These are phyloP conservation scores for Sporisorium reilianum DNA, from an alignment of 1,284 basidiomycete genomes.

Conservation along the genomic window DNA sequence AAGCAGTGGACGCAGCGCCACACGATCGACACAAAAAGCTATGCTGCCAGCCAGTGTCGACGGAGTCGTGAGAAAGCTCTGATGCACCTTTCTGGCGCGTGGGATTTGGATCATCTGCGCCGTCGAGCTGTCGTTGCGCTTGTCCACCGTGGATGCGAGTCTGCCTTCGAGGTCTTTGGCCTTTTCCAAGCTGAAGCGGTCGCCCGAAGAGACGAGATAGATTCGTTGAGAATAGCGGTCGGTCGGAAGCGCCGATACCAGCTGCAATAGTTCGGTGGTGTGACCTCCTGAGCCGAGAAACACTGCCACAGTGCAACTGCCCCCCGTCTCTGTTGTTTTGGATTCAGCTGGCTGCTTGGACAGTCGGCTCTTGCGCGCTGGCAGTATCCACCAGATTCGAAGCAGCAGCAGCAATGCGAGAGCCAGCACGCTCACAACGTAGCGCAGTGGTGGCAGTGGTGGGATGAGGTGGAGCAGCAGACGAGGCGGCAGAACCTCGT, in stretches of 20 bases:
- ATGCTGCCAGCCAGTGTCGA: constrained; percentile 40
- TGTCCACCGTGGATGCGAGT: constrained; percentile 51
- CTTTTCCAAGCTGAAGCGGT: constrained; percentile 81
- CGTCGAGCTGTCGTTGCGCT: neutral
- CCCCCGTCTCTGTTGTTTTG: neutral
- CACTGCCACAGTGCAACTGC: constrained; percentile 70
- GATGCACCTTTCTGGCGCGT: constrained; percentile 76
- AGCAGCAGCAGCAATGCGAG: constrained; percentile 5
- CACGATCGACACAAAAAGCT: constrained; percentile 42
- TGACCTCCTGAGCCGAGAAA: constrained; percentile 85
- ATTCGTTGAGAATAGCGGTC: constrained; percentile 80
- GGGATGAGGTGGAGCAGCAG: constrained; percentile 41
- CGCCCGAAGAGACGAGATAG: constrained; percentile 87
- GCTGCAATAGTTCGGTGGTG: constrained; percentile 85
- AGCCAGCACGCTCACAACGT: neutral
- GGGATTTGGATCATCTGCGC: constrained; percentile 73
- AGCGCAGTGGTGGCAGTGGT: constrained; percentile 28
- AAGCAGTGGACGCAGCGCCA: constrained; percentile 40
- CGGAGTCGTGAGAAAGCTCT: constrained; percentile 61
- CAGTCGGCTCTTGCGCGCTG: neutral
- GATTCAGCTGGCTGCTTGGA: neutral
- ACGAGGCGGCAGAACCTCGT: constrained; percentile 39
- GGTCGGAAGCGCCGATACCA: constrained; percentile 83
- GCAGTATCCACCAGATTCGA: constrained; percentile 34
- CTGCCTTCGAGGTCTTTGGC: constrained; percentile 77